These are phyloP conservation scores for Tetrastigma voinierianum DNA, from an alignment of 164 flowering plant species.

Conservation along the genomic window DNA sequence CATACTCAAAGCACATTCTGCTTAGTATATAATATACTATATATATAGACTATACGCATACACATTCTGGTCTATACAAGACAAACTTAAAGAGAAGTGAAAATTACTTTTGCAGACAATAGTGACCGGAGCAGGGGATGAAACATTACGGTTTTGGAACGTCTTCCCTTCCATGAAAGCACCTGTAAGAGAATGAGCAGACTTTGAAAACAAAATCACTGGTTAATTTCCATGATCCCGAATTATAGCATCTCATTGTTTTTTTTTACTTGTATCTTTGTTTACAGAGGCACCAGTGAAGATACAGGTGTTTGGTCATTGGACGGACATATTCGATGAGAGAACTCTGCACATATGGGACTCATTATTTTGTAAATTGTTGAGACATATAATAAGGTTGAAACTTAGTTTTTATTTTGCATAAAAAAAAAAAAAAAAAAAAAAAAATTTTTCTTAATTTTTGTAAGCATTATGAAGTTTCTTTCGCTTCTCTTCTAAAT, in stretches of 20 bases:
- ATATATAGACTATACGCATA: not conserved
- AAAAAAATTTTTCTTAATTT: too few relatives aligned
- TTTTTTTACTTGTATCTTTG: not conserved
- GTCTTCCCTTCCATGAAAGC: constrained; percentile 86
- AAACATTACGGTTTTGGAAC: constrained; percentile 95
- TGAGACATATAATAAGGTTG: not conserved
- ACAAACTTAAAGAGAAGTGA: not conserved
- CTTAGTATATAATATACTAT: too few relatives aligned
- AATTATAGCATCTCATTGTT: too few relatives aligned
- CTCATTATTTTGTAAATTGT: constrained; percentile 5
- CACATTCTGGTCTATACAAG: not conserved
- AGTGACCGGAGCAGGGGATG: constrained; percentile 99
- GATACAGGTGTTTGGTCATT: constrained; percentile 91
- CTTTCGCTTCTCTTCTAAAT: too few relatives aligned
- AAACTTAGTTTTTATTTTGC: too few relatives aligned
- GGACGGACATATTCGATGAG: constrained; percentile 89
- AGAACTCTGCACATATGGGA: not conserved
- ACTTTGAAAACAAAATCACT: not conserved
- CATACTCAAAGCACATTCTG: not conserved
- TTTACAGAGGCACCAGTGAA: constrained; percentile 58
- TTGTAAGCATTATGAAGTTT: too few relatives aligned
- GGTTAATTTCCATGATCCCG: too few relatives aligned
- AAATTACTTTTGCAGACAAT: constrained; percentile 61
- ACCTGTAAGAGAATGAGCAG: constrained; percentile 49
- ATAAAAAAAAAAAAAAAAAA: too few relatives aligned